phyloP scores from a whole-genome alignment of 176 grass and related monocot genomes.

The Neostapfia colusana region DNA sequence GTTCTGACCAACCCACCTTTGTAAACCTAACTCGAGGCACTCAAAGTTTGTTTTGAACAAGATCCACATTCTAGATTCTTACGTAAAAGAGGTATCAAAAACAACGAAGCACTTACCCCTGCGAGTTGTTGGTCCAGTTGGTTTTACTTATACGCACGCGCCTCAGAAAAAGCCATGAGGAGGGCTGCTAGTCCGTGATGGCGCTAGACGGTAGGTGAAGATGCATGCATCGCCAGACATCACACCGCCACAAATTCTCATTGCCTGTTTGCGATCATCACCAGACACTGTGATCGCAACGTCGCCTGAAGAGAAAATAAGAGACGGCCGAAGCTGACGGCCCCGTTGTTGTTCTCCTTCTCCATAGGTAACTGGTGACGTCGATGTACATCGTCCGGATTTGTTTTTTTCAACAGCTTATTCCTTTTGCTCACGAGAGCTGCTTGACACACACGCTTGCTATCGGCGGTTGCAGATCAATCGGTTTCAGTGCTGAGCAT shows the following conservation, averaged over 20 bases:
- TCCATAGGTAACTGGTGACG: background rate
- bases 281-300: too few species aligned
- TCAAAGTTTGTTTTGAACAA: background rate
- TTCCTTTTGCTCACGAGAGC: background rate
- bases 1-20: constrained; percentile 11
- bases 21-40: background rate
- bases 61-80: constrained; percentile 1
- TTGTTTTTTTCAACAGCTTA: background rate
- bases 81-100: background rate
- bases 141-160: background rate
- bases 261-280: too few species aligned
- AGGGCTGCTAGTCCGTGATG: background rate
- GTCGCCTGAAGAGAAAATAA: constrained; percentile 1
- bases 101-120: background rate
- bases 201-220: constrained; percentile 25
- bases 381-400: background rate
- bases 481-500: background rate
- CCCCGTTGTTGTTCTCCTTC: background rate
- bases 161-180: background rate
- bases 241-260: background rate
- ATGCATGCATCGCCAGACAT: background rate
- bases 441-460: background rate
- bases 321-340: background rate
- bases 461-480: background rate
- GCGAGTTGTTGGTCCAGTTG: background rate